Evolutionary conservation across 2,329 filamentous ascomycete genomes (phyloP), one percentile per base, ranked within the genome.

Genomic region (Coniochaeta sp.): DNA sequence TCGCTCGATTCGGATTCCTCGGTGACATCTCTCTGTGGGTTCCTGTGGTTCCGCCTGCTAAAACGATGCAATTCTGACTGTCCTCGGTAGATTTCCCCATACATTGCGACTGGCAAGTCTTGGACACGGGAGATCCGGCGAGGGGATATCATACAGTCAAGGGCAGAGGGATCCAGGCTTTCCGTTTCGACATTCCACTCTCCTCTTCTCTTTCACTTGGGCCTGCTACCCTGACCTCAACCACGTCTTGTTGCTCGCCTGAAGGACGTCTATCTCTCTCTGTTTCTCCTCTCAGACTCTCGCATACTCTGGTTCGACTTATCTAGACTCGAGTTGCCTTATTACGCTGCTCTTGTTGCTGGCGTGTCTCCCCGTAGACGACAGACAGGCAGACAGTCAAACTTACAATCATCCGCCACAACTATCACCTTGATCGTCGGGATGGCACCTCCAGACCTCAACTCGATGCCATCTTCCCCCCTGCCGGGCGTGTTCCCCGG

Each of bases 391-490:
- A 20, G 9, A 50, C 48, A 50, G 16, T 46, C n/a, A n/a, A n/a
- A n/a, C n/a, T n/a, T n/a, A n/a, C n/a, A n/a, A 8, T 24, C 20
- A 22, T 22, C 38, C 18, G 22, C 38, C 3, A 14, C 38, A 24
- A 42, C 8, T 42, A 26, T 26, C 38, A 16, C 18, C 20, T 48
- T 31, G 14, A 24, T 22, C 26, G 27, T 31, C 48, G 57, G 49
- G 52, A 87, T 89, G 86, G 79, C 85, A 58, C 86, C 86, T 58
- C 86, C 86, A 49, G 86, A 90, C 70, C 77, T 89, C 63, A 87
- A 89, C 73, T 85, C 85, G 6, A 75, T 90, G 53, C 80, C 82
- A 38, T 70, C 75, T 32, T 85, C 82, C 27, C 74, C 74, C 8
- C 56, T 73, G 52, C 57, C 60, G 47, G 52, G 57, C 30, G 46